Base-by-base conservation (phyloP, 2,329 filamentous ascomycete species). In the Penicillium crustosum region DNA sequence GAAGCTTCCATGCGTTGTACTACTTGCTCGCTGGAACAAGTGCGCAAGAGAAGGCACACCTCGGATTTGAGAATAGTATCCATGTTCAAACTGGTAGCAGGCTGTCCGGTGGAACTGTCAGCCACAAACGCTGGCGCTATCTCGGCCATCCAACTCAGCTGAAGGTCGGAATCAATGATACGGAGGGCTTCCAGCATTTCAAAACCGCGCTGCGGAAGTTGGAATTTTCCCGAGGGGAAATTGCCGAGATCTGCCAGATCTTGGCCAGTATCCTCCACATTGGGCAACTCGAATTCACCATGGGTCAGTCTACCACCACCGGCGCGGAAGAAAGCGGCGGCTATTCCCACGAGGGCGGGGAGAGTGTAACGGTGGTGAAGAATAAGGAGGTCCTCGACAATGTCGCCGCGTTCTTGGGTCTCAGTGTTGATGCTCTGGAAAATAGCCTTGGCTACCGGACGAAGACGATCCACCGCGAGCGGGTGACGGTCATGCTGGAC, bases 401-500 rank as follows among this genome's bases (percentile, higher is more conserved):
- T 48, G 83, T 99, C 53, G 93, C 94, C 12, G 93, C 93, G n/a
- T 99, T 99, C 81, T 80, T 99, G 2, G 94, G 94, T 47, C 89
- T 99, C 7, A 85, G 87, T 67, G 84, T 89, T 10, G 82, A 86
- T 49, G 91, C 96, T 59, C 82, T 99, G 6, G 93, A 99, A 77
- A 87, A 85, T 39, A 96, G 91, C 31, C 81, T 99, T 57, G 91
- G 93, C 3, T 96, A 97, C 81, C 95, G 96, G 79, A 97, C 92
- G 21, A 97, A 96, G 81, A 97, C 94, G 66, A 88, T 99, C 56
- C 90, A 95, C 71, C 89, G 92, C 62, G 94, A 99, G 80, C 89
- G 94, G 54, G 94, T 99, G n/a, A 99, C 94, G 0, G 90, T 99
- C 64, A 96, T 99, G 93, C 84, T 99, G 35, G 94, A 99, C 70